phyloP scores from a whole-genome alignment of 768 basidiomycete species.

The Pholiota molesta region DNA sequence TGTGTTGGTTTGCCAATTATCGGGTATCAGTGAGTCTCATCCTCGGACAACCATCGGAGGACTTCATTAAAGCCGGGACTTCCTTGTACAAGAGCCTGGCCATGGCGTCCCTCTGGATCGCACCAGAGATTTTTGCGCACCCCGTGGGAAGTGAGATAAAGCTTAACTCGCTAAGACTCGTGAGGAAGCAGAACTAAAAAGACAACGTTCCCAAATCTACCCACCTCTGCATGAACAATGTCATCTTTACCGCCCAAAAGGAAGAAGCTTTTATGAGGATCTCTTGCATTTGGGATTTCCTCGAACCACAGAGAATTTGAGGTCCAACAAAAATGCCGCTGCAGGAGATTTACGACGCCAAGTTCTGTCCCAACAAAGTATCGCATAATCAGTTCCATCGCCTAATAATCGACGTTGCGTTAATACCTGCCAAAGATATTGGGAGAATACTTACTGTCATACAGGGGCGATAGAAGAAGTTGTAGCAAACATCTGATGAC shows the following conservation, averaged over 20 bases:
- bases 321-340: constrained; percentile 83
- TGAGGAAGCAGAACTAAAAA: background rate
- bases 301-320: constrained; percentile 90
- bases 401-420: constrained; percentile 44
- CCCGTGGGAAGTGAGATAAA: constrained; percentile 78
- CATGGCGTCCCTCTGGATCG: constrained; percentile 65
- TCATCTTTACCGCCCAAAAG: constrained; percentile 83
- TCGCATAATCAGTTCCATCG: constrained; percentile 76
- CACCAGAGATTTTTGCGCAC: constrained; percentile 67
- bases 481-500: constrained; percentile 79
- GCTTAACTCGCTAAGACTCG: constrained; percentile 58
- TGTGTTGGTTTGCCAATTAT: background rate
- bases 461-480: constrained; percentile 80
- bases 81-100: constrained; percentile 57
- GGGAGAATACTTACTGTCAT: constrained; percentile 50
- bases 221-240: constrained; percentile 74
- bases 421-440: background rate
- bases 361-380: constrained; percentile 90
- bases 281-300: constrained; percentile 80
- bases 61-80: constrained; percentile 58
- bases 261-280: constrained; percentile 68
- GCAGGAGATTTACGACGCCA: constrained; percentile 84
- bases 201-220: constrained; percentile 13
- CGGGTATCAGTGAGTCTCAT: constrained; percentile 10
- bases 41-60: constrained; percentile 60